Conservation (phyloP, 495 filamentous ascomycete genomes). For the Rhypophila decipiens region DNA sequence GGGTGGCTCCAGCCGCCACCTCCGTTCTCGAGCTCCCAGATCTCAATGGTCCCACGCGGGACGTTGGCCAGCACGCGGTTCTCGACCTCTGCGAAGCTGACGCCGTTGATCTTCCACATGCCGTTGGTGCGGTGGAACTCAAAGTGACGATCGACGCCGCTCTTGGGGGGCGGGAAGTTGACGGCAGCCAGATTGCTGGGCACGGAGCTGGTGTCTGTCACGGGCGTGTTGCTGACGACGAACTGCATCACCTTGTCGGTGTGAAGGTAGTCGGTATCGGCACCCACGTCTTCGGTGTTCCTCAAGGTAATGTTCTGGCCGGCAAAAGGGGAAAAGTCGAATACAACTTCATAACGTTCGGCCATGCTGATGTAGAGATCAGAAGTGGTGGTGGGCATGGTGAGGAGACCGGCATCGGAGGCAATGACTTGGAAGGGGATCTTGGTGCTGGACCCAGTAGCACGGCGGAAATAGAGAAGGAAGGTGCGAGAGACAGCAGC, state of each 20-base stretch:
- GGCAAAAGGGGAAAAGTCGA: conserved; percentile 44
- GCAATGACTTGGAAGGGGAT: conserved; percentile 45
- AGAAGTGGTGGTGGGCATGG: conserved; percentile 24
- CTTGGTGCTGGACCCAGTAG: conserved; percentile 8
- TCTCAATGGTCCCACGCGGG: conserved; percentile 38
- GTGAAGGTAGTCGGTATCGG: conserved; percentile 38
- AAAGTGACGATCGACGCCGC: conserved; percentile 28
- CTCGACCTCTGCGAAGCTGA: conserved; percentile 41
- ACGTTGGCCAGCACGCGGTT: conserved; percentile 48
- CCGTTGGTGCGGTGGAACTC: conserved; percentile 37
- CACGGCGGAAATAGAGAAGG: conserved; percentile 34
- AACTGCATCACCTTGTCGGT: conserved; percentile 52
- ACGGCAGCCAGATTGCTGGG: conserved; percentile 2
- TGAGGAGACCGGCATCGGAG: conserved; percentile 45
- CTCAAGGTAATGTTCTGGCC: conserved; percentile 44
- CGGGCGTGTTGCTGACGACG: conserved; percentile 34
- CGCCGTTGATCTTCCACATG: conserved; percentile 47
- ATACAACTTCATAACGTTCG: conserved; percentile 49
- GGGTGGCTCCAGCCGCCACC: conserved; percentile 46
- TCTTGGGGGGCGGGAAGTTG: conserved; percentile 15
- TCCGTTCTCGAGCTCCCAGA: conserved; percentile 46
- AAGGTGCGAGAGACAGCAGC: conserved; percentile 45
- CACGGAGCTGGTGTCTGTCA: conserved; percentile 15
- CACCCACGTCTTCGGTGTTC: conserved; percentile 36
- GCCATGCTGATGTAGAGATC: conserved; percentile 44